Evolutionary conservation across 768 basidiomycete genomes (phyloP), one percentile per base, ranked within the genome.

Genomic region (Rhodotorula kratochvilovae): DNA sequence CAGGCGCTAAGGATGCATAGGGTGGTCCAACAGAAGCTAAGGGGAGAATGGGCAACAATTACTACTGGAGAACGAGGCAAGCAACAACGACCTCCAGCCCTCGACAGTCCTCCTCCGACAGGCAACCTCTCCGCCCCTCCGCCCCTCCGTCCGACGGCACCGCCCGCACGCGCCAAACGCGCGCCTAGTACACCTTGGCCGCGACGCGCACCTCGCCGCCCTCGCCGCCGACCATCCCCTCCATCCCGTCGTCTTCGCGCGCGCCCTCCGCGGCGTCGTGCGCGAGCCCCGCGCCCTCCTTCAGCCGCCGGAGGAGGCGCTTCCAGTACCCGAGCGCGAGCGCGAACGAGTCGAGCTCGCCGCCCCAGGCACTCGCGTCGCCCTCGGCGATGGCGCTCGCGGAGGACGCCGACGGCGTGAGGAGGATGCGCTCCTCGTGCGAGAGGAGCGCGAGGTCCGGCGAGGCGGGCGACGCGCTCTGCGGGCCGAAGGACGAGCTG

Each of bases 381-480:
- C 5, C 43, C 11, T 27, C 35, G 4, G 23, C 35, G 17, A 3
- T 23, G 25, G 23, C n/a, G 31, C 8, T 12, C 55, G 58, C 27
- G 25, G n/a, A 3, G 8, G 58, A 5, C 25, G 39, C 15, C 15
- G 59, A 13, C 5, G 59, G n/a, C 8, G 46, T 46, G 46, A 61
- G 60, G 19, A 61, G n/a, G 60, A 61, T 45, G 31, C 60, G 60
- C 43, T 61, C 60, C n/a, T 61, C 60, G 60, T 61, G 60, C 45
- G 60, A 61, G 16, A 59, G 58, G 17, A 12, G 57, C 19, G 54
- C 4, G 33, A 55, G 19, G 17, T 55, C 54, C 23, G 39, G 16
- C 35, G 27, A 15, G 11, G 57, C 25, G 36, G 19, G 19, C 56
- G 35, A 27, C 3, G 36, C 3, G 36, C 12, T 19, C 54, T 7